Base-by-base conservation (phyloP, 1,284 basidiomycete genomes). In the Cryptococcus sp. region DNA sequence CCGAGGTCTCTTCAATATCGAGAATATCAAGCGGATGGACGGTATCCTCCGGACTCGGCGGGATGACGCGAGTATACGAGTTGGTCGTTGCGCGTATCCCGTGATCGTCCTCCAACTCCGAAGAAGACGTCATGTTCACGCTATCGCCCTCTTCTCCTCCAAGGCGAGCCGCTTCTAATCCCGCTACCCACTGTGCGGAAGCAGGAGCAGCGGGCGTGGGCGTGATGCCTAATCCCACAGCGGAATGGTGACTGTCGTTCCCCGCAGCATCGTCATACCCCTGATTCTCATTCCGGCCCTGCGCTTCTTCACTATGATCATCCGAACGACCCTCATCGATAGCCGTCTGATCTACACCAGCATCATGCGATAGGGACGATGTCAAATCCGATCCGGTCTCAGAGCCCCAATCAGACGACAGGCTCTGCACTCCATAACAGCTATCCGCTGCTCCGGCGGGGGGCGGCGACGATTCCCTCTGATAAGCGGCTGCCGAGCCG, bases 41-140 rank as follows among this genome's bases (percentile, higher is more conserved):
- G 16, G 61, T 62, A 45, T 62, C 57, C 48, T 62, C 57, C 17
- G 61, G 61, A 52, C 61, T 59, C 10, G 61, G 61, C 15, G 61
- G 57, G 16, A 52, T 47, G 43, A 55, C 45, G 39, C 51, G 43
- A 19, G 46, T 42, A 43, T 57, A 45, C 39, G 20, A 10, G 7
- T 35, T 11, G 7, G 30, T 35, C 8, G 30, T 35, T 13, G 30
- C 30, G 30, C 13, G 30, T 2, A 2, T 13, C 2, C 30, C 30
- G 30, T 35, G 2, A 35, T 35, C 8, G 30, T 35, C 30, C 5
- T 35, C 30, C 8, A 10, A 35, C 13, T 13, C 30, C 25, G 25
- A 25, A 25, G 25, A 25, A 10, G 30, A 35, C 4, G 7, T 13
- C 30, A 35, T 10, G 13, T 35, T 13, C 5, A 2, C 30, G 30